Evolutionary conservation across 75 land plant species (phyloP), one percentile per base, ranked within the genome.

Genomic region (Ceratopteris richardii): DNA sequence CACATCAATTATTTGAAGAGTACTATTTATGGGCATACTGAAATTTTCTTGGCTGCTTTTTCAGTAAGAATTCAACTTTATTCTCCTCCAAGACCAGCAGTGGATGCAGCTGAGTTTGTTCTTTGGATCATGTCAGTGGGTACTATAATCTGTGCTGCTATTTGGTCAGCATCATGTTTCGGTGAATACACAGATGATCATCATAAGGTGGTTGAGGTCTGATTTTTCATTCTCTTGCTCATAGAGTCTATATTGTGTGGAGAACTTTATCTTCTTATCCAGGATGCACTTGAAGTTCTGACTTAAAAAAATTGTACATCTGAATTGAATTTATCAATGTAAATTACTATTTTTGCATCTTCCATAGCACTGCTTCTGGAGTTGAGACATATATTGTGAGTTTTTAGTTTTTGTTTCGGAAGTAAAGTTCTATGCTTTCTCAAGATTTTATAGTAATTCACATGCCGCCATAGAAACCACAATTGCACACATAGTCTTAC

Each of bases 61-160:
- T 7, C 79, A 93, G 98, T 93, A 29, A 62, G 68, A 29, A 78
- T 93, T 59, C 74, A 72, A 60, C 58, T 92, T 13, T 92, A 84
- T 62, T 92, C 97, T 48, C 97, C 97, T 40, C 53, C 71, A 10
- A 82, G 97, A 24, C 94, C 97, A 16, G 18, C 65, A 6, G 97
- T 88, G 29, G 97, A 92, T 70, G 64, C 82, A 26, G 93, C 89
- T 20, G 97, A 92, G 63, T 84, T 88, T 16, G 90, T 88, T 66
- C 62, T 92, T 30, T 92, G 97, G 97, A 77, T 87, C 20, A 87
- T 92, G 88, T 94, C 97, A 28, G 84, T 92, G 46, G 88, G 85
- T 37, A 92, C 97, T 36, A 80, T 92, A 30, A 60, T 84, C 29
- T 82, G 80, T 73, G 86, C 89, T 27, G 87, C 97, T 27, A 82